Conservation (phyloP, 805 yeast genomes). For the Starmerella etchellsii region DNA sequence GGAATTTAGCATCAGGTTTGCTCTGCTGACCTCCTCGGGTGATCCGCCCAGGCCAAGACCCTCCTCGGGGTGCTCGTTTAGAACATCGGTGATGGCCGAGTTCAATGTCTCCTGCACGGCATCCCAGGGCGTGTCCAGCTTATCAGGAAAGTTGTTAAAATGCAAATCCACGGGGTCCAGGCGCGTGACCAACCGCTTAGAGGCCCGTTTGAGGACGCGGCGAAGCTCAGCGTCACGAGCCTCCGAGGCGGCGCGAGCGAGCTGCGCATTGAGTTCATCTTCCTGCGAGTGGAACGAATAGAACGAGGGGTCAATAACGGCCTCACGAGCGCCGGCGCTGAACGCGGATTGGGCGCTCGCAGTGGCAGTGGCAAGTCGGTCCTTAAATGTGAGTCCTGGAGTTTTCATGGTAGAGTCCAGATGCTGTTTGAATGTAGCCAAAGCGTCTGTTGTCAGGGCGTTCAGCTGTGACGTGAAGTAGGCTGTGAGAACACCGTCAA, state of each 20-base stretch:
- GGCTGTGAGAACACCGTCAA: conserved; percentile 33
- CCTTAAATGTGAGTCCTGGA: conserved; percentile 20
- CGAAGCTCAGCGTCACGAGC: conserved; percentile 23
- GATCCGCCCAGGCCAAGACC: conserved; percentile 50
- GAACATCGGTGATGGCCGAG: conserved; percentile 23
- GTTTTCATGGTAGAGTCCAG: conserved; percentile 1
- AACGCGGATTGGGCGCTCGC: conserved; percentile 23
- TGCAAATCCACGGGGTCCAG: conserved; percentile 27
- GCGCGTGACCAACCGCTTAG: conserved; percentile 23
- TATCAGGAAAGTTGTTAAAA: conserved; percentile 30
- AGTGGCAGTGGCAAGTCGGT: conserved; percentile 22
- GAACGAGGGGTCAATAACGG: conserved; percentile 27
- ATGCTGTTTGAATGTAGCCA: conserved; percentile 23
- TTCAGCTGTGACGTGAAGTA: conserved; percentile 35
- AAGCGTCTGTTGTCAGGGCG: conserved; percentile 28
- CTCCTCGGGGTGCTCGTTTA: conserved; percentile 26
- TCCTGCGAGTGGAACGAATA: conserved; percentile 20
- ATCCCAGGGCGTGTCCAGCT: conserved; percentile 57
- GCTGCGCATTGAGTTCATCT: conserved; percentile 25
- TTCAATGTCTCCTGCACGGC: conserved; percentile 36
- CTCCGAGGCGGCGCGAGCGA: conserved; percentile 26
- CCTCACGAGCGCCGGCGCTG: conserved; percentile 26
- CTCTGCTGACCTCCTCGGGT: conserved; percentile 31
- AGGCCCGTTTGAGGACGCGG: conserved; percentile 33
- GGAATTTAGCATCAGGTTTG: conserved; percentile 35